These are phyloP conservation scores for Phyllosticta citriasiana DNA, from an alignment of 2,329 filamentous ascomycete species.

Conservation along the genomic window DNA sequence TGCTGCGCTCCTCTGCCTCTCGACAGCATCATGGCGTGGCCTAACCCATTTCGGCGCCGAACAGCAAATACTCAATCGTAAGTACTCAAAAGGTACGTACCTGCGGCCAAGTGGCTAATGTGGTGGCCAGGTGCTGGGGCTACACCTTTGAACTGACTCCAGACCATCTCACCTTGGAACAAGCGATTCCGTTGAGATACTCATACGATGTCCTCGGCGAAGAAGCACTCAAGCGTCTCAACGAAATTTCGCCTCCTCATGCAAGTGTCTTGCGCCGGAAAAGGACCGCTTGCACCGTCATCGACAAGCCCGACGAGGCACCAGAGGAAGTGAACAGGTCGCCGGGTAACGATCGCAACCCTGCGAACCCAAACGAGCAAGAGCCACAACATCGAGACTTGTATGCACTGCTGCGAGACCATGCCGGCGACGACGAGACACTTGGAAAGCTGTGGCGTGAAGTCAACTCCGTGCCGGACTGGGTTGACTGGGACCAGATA, in stretches of 20 bases:
- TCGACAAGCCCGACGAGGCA: constrained; percentile 15
- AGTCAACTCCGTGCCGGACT: constrained; percentile 56
- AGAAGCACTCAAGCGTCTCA: constrained; percentile 53
- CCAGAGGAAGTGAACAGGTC: constrained; percentile 13
- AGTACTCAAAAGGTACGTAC: constrained; percentile 10
- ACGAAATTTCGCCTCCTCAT: constrained; percentile 47
- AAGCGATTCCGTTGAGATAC: constrained; percentile 51
- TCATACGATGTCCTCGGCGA: constrained; percentile 61
- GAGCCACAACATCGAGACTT: constrained; percentile 44
- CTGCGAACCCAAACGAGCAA: constrained; percentile 18
- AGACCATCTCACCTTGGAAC: constrained; percentile 50
- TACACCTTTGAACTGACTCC: constrained; percentile 61
- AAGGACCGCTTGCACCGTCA: constrained; percentile 23
- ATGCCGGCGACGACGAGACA: constrained; percentile 47
- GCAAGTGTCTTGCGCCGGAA: constrained; percentile 26
- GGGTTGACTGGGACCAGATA: constrained; percentile 73
- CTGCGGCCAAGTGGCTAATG: neutral
- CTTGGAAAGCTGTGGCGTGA: constrained; percentile 53
- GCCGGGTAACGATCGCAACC: neutral
- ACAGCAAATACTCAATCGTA: constrained; percentile 36
- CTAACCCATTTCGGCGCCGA: constrained; percentile 31
- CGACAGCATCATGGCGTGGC: constrained; percentile 30
- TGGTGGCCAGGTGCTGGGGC: constrained; percentile 43
- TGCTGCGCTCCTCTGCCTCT: neutral
- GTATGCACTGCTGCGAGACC: constrained; percentile 51